Conservation (phyloP, 345 rosid species). For the Eucalyptus decipiens region DNA sequence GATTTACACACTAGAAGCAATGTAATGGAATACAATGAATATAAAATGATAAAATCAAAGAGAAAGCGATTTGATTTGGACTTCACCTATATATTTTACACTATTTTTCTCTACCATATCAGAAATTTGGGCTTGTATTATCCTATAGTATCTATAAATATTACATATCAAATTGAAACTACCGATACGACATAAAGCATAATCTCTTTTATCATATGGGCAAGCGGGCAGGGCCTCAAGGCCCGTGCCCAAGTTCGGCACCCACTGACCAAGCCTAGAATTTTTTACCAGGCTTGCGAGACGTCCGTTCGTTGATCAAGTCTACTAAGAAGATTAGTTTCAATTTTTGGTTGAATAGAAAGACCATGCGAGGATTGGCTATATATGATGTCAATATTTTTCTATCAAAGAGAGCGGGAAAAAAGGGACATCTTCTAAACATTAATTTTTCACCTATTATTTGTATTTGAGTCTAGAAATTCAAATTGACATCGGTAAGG, state of each 20-base stretch:
- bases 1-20: background rate
- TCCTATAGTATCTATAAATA: background rate
- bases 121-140: background rate
- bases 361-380: background rate
- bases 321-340: background rate
- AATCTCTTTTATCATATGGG: background rate
- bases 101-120: background rate
- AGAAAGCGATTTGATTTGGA: background rate
- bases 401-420: background rate
- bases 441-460: background rate
- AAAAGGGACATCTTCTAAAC: background rate
- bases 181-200: background rate
- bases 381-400: background rate
- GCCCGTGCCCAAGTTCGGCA: background rate
- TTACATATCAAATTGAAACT: background rate
- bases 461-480: background rate
- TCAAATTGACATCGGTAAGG: rapidly evolving
- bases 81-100: background rate
- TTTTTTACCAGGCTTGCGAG: background rate
- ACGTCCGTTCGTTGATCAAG: background rate
- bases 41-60: background rate
- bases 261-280: background rate
- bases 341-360: background rate
- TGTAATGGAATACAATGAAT: background rate
- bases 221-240: background rate